These are phyloP conservation scores for Sporisorium exsertum DNA, from an alignment of 1,284 basidiomycete species.

Conservation along the genomic window DNA sequence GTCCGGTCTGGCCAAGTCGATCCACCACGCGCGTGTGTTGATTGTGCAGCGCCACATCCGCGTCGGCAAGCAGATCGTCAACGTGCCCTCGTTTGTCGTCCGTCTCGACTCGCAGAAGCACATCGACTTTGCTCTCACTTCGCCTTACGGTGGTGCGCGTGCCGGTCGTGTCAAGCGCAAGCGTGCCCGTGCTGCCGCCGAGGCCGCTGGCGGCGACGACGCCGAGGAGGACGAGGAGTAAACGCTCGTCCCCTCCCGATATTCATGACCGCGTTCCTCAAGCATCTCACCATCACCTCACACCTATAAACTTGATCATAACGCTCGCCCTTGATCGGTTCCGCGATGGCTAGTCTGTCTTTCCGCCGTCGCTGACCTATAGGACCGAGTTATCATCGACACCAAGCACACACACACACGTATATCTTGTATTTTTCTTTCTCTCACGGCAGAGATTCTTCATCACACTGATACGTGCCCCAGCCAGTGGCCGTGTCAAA, in stretches of 20 bases:
- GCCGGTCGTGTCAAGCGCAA: conserved; percentile 99
- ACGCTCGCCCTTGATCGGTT: conserved; percentile 1
- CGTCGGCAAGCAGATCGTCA: conserved; percentile 99
- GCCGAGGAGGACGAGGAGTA: conserved; percentile 75
- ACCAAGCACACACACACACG: conserved; percentile 19
- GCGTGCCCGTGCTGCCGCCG: conserved; percentile 91
- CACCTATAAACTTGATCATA: conserved; percentile 1
- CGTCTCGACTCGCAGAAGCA: conserved; percentile 77
- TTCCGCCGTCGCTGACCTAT: conserved; percentile 22
- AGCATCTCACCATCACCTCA: not conserved
- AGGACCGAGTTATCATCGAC: conserved; percentile 1
- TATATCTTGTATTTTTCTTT: conserved; percentile 30
- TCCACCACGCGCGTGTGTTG: conserved; percentile 97
- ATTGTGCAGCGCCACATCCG: conserved; percentile 97
- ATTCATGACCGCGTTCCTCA: not conserved
- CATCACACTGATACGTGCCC: conserved; percentile 4
- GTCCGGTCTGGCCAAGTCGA: conserved; percentile 95
- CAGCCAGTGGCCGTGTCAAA: conserved; percentile 11
- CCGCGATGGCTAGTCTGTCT: conserved; percentile 23
- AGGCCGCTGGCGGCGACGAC: conserved; percentile 88
- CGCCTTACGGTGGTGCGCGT: conserved; percentile 96
- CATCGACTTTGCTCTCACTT: conserved; percentile 98
- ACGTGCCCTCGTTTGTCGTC: conserved; percentile 98
- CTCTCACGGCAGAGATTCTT: conserved; percentile 23
- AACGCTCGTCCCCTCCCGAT: conserved; percentile 9